A percentile compares a stretch with the other conserved stretches of the same genome.
Evolutionary conservation across 192 early-diverging fungal species (phyloP).

Genomic region (Entomortierella beljakovae): DNA sequence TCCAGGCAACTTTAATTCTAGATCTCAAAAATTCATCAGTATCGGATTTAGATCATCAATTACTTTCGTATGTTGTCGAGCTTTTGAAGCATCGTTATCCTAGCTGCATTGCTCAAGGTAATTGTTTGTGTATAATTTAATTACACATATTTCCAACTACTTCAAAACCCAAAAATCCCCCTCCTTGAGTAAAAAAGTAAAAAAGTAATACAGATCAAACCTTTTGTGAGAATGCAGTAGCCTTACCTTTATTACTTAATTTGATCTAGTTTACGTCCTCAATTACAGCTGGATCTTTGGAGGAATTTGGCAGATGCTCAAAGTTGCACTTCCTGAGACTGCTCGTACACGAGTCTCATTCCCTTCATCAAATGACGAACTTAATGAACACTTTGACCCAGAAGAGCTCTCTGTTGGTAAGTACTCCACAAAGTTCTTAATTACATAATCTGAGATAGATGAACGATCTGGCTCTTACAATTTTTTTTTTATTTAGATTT

Average conservation of each 20-base stretch:
- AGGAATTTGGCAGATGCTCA: slow-evolving; percentile 54
- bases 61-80: slow-evolving; percentile 47
- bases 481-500: slow-evolving; percentile 19
- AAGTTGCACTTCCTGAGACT: slow-evolving; percentile 46
- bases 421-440: not conserved
- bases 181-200: no score
- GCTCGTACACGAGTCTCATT: slow-evolving; percentile 52
- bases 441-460: no score
- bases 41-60: slow-evolving; percentile 49
- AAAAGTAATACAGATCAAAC: no score
- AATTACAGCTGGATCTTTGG: slow-evolving; percentile 57
- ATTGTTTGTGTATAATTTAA: not conserved
- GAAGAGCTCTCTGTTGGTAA: slow-evolving; percentile 49
- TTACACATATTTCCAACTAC: not conserved
- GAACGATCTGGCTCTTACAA: no score
- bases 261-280: slow-evolving; percentile 39
- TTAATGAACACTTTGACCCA: slow-evolving; percentile 43
- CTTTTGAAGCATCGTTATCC: slow-evolving; percentile 52
- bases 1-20: slow-evolving; percentile 46
- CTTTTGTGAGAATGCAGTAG: no score
- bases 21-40: slow-evolving; percentile 48
- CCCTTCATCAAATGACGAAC: slow-evolving; percentile 38
- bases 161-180: no score
- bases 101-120: slow-evolving; percentile 54
- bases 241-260: not conserved